Conservation (phyloP, 2,329 filamentous ascomycete species). For the Sarocladium kiliense region DNA sequence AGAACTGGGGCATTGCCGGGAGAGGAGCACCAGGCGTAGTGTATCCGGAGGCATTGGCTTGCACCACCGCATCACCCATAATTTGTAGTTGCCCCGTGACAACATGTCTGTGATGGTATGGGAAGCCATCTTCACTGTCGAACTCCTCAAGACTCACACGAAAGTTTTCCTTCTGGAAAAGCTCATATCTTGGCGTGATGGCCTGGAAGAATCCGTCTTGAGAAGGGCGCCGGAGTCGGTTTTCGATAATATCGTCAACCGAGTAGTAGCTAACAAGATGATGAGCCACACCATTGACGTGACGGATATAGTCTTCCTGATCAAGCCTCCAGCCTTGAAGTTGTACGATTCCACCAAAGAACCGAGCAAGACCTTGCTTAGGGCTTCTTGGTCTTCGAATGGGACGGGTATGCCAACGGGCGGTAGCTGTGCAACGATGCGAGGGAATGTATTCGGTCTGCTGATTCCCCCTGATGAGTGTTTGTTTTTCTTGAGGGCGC, state of each 20-base stretch:
- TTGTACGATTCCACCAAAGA: conserved; percentile 86
- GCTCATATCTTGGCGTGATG: conserved; percentile 50
- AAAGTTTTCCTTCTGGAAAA: conserved; percentile 61
- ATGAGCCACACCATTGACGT: conserved; percentile 69
- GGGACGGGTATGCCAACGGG: not conserved
- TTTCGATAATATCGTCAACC: conserved; percentile 67
- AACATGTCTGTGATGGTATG: not conserved
- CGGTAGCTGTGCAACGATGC: not conserved
- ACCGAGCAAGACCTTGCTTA: conserved; percentile 51
- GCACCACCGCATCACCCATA: too few relatives aligned
- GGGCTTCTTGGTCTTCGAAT: not conserved
- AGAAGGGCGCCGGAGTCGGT: conserved; percentile 54
- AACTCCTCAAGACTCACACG: conserved; percentile 59
- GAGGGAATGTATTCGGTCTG: not conserved
- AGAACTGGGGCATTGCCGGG: too few relatives aligned
- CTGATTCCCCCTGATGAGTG: conserved; percentile 22
- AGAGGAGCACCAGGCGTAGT: too few relatives aligned
- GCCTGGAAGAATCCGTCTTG: conserved; percentile 33
- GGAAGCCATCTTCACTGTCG: conserved; percentile 26
- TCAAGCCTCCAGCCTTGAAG: conserved; percentile 75
- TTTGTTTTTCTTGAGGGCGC: conserved; percentile 61
- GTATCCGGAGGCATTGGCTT: too few relatives aligned
- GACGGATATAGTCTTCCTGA: conserved; percentile 92
- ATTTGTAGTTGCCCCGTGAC: not conserved
- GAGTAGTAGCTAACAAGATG: conserved; percentile 89